Conservation (phyloP, 371 early-diverging fungal genomes). For the Mortierella sp. region DNA sequence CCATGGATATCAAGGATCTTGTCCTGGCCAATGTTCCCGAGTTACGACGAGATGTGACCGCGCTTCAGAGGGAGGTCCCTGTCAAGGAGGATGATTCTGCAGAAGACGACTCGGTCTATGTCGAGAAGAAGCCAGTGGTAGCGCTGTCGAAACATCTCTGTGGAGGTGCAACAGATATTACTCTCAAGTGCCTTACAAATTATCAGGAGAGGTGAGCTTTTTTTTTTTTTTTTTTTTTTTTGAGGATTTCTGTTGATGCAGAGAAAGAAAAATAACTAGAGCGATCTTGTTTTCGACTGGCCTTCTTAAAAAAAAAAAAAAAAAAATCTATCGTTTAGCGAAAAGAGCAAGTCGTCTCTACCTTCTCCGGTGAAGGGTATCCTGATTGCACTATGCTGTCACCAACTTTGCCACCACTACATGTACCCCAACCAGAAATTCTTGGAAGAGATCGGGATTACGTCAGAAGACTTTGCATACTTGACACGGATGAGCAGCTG, state of each 20-base stretch:
- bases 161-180: slow-evolving; percentile 93
- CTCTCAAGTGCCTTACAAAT: slow-evolving; percentile 77
- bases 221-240: neutral
- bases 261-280: neutral
- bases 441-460: slow-evolving; percentile 62
- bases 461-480: slow-evolving; percentile 64
- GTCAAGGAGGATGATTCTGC: slow-evolving; percentile 16
- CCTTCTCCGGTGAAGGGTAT: slow-evolving; percentile 72
- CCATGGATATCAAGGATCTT: slow-evolving; percentile 89
- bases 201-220: slow-evolving; percentile 55
- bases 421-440: slow-evolving; percentile 78
- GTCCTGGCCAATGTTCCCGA: slow-evolving; percentile 55
- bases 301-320: too few relatives aligned
- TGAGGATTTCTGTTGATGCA: neutral
- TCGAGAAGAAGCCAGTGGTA: slow-evolving; percentile 61
- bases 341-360: slow-evolving; percentile 16
- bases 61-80: slow-evolving; percentile 29
- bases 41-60: slow-evolving; percentile 42
- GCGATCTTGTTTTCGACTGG: neutral
- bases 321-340: slow-evolving; percentile 19
- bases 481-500: slow-evolving; percentile 77
- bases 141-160: slow-evolving; percentile 91
- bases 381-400: slow-evolving; percentile 92
- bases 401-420: slow-evolving; percentile 84
- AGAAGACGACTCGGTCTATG: slow-evolving; percentile 22